Percentiles rank a stretch among this genome's conserved stretches.
Conservation (phyloP, 805 yeast genomes). For the Saturnispora besseyi region DNA sequence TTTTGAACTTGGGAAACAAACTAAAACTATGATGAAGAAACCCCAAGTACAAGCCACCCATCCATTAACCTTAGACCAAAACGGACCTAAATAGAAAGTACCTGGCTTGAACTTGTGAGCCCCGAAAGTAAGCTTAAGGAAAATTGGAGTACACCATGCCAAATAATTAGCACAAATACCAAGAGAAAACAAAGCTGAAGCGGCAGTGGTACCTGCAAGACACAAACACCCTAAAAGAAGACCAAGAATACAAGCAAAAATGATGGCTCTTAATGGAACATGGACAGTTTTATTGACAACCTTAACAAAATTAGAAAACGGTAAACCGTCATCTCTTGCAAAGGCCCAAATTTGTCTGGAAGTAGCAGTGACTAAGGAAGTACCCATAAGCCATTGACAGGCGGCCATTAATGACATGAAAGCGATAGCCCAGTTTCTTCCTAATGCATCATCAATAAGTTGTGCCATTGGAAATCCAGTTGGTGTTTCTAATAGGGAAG, state of each 20-base stretch:
- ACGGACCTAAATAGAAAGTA: slow-evolving; percentile 50
- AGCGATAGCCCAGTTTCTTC: slow-evolving; percentile 54
- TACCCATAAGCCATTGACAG: slow-evolving; percentile 60
- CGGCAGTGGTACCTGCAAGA: slow-evolving; percentile 47
- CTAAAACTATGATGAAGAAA: slow-evolving; percentile 41
- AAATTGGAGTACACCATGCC: slow-evolving; percentile 53
- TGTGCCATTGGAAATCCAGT: slow-evolving; percentile 59
- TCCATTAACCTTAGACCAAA: slow-evolving; percentile 36
- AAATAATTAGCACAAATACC: slow-evolving; percentile 50
- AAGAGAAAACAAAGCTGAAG: slow-evolving; percentile 55
- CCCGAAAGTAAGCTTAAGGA: slow-evolving; percentile 40
- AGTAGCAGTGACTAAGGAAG: slow-evolving; percentile 49
- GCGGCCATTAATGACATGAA: slow-evolving; percentile 48
- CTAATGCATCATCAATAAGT: slow-evolving; percentile 49
- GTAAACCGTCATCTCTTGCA: slow-evolving; percentile 67
- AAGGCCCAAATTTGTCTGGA: slow-evolving; percentile 70
- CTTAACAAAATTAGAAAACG: slow-evolving; percentile 45
- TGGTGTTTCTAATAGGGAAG: slow-evolving; percentile 31
- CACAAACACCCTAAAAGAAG: slow-evolving; percentile 45
- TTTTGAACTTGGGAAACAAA: slow-evolving; percentile 45
- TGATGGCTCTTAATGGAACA: slow-evolving; percentile 55
- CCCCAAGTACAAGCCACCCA: slow-evolving; percentile 40
- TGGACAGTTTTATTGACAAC: slow-evolving; percentile 42
- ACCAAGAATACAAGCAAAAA: slow-evolving; percentile 40
- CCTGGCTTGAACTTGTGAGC: slow-evolving; percentile 48